A percentile compares a stretch with the other conserved stretches of the same genome.
phyloP scores from a whole-genome alignment of 495 filamentous ascomycete species.

The Aspergillus cristatus region DNA sequence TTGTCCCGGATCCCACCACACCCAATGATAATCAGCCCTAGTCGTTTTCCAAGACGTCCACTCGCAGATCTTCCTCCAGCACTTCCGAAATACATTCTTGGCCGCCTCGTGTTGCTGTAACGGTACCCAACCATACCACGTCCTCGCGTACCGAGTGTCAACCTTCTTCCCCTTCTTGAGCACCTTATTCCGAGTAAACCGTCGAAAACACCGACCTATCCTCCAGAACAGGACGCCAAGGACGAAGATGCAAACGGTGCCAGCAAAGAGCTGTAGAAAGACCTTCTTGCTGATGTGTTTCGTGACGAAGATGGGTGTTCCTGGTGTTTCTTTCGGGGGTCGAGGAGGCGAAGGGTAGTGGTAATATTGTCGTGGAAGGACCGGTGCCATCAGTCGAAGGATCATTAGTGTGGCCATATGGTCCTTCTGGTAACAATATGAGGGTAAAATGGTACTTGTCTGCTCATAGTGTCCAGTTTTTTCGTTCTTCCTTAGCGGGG shows the following conservation, averaged over 20 bases:
- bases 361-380: conserved; percentile 21
- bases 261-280: conserved; percentile 28
- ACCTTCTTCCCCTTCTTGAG: conserved; percentile 21
- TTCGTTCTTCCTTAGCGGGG: too few relatives aligned
- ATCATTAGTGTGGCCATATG: conserved; percentile 3
- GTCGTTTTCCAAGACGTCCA: conserved; percentile 30
- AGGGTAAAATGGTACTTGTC: not conserved
- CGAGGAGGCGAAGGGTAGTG: conserved; percentile 16
- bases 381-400: conserved; percentile 24
- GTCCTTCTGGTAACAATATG: conserved; percentile 18
- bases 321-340: conserved; percentile 9
- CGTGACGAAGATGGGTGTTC: conserved; percentile 8
- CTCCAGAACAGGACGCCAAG: conserved; percentile 35
- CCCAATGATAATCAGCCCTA: conserved; percentile 25
- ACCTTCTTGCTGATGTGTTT: conserved; percentile 20
- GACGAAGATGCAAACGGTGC: conserved; percentile 30
- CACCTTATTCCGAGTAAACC: conserved; percentile 25
- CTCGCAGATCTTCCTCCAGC: conserved; percentile 9
- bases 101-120: conserved; percentile 22
- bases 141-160: conserved; percentile 28
- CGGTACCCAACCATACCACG: conserved; percentile 40
- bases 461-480: not conserved
- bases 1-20: conserved; percentile 35
- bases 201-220: conserved; percentile 26
- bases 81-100: conserved; percentile 16